Conservation (phyloP, 441 rosid genomes). For the Euphorbia celastroides region DNA sequence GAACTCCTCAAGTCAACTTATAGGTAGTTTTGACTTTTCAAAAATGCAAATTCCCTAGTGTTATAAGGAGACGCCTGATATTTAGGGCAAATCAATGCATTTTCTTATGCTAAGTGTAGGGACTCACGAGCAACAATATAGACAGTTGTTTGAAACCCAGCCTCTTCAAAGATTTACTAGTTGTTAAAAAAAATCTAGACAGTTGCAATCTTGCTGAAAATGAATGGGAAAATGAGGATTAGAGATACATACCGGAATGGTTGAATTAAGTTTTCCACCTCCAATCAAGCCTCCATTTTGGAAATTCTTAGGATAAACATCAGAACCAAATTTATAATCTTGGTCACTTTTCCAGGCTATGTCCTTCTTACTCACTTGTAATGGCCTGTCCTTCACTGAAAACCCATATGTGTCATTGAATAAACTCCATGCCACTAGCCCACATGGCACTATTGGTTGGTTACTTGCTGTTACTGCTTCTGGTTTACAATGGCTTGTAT, state of each 20-base stretch:
- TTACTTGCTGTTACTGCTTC: slow-evolving; percentile 43
- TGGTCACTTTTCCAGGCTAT: slow-evolving; percentile 94
- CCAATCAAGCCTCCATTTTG: slow-evolving; percentile 54
- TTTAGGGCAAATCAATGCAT: no score
- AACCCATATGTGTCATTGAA: slow-evolving; percentile 79
- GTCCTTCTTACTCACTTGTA: slow-evolving; percentile 53
- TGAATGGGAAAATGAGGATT: neutral
- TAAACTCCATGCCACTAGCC: slow-evolving; percentile 95
- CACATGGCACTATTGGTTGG: slow-evolving; percentile 69
- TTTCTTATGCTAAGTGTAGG: no score
- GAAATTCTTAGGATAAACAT: slow-evolving; percentile 64
- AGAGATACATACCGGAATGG: slow-evolving; percentile 45
- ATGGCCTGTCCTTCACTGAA: slow-evolving; percentile 33
- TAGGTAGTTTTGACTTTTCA: no score
- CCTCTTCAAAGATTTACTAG: no score
- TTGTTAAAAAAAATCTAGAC: no score
- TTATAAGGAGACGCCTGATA: no score
- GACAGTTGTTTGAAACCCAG: no score
- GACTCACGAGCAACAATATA: no score
- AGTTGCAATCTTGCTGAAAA: no score
- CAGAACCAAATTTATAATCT: slow-evolving; percentile 67
- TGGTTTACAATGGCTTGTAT: slow-evolving; percentile 51
- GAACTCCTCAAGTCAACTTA: no score
- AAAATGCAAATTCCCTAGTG: no score
- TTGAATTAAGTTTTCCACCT: slow-evolving; percentile 39